Evolutionary conservation across 371 early-diverging fungal genomes (phyloP), one percentile per base, ranked within the genome.

Genomic region (Choanephora cucurbitarum): DNA sequence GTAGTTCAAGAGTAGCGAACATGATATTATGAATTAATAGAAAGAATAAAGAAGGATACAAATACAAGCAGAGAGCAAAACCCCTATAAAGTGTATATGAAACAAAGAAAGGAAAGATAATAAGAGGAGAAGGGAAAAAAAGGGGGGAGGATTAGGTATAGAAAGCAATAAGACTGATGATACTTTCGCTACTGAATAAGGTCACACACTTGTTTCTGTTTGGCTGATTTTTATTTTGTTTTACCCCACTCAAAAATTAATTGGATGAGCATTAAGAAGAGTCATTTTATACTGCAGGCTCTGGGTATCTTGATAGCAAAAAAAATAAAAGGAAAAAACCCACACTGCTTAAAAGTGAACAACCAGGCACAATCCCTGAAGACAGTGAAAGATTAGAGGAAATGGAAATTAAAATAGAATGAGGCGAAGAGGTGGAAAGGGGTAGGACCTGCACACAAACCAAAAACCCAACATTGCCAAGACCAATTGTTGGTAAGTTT

Each of bases 1-100:
- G 70, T 42, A 75, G 55, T 56, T 75, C 76, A 49, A 75, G 60
- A 14, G 76, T 75, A 28, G 76, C 76, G 64, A 75, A 75, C 76
- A 75, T 75, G 22, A 13, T 45, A 23, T 31, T 5, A 19, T 17
- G 48, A 48, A 41, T 14, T n/a, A n/a, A n/a, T n/a, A n/a, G n/a
- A n/a, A n/a, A n/a, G n/a, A n/a, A n/a, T n/a, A n/a, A n/a, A 32
- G 24, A 19, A 21, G 22, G 23, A 37, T 11, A 33, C 5, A 34
- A 31, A 44, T 24, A 37, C 6, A 24, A 51, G 40, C 17, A 40
- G 2, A 40, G 40, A 15, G 10, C 17, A 40, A 11, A 15, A 15
- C 3, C 3, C 17, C 3, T 5, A 40, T 15, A 40, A 40, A 10
- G 11, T 3, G 3, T 10, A 6, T 39, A 32, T 7, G 47, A 17